phyloP scores from a whole-genome alignment of 2,329 filamentous ascomycete genomes.

The Chaetoscypha palmicola region DNA sequence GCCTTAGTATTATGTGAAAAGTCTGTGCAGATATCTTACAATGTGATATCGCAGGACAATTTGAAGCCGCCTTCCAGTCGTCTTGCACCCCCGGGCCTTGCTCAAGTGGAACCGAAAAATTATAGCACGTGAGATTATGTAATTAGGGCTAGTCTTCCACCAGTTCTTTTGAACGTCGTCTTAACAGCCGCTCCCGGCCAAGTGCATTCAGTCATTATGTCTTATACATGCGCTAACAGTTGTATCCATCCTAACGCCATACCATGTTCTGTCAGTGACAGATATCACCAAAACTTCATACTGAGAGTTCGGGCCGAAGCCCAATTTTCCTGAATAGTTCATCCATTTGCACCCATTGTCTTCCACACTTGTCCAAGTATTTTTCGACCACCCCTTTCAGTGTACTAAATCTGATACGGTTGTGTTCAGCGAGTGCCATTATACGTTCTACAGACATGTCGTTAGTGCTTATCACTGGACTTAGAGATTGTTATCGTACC shows the following conservation, averaged over 20 bases:
- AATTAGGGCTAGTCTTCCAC: too few relatives aligned
- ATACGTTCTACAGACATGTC: slow-evolving; percentile 39
- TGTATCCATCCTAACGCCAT: too few relatives aligned
- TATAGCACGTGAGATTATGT: too few relatives aligned
- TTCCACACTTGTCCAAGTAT: slow-evolving; percentile 83
- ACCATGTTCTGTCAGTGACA: too few relatives aligned
- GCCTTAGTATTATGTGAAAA: too few relatives aligned
- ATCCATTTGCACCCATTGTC: slow-evolving; percentile 93
- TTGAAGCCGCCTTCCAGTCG: too few relatives aligned
- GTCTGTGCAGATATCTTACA: too few relatives aligned
- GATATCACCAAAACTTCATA: background rate
- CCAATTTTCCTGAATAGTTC: slow-evolving; percentile 67
- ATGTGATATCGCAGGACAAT: too few relatives aligned
- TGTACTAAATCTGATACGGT: slow-evolving; percentile 70
- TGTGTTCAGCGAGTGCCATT: slow-evolving; percentile 69
- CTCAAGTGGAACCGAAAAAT: too few relatives aligned
- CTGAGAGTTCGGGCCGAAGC: background rate
- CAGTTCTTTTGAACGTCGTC: too few relatives aligned
- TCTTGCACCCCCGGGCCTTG: too few relatives aligned
- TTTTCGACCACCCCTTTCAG: slow-evolving; percentile 70
- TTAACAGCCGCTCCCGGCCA: too few relatives aligned
- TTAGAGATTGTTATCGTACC: slow-evolving; percentile 19
- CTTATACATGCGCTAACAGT: slow-evolving; percentile 17
- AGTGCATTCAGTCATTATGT: slow-evolving; percentile 20
- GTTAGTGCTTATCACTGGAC: slow-evolving; percentile 8